Percentiles rank a stretch among this genome's conserved stretches.
These are phyloP conservation scores for Mucor sp. DNA, from an alignment of 371 early-diverging fungal species.

Conservation along the genomic window DNA sequence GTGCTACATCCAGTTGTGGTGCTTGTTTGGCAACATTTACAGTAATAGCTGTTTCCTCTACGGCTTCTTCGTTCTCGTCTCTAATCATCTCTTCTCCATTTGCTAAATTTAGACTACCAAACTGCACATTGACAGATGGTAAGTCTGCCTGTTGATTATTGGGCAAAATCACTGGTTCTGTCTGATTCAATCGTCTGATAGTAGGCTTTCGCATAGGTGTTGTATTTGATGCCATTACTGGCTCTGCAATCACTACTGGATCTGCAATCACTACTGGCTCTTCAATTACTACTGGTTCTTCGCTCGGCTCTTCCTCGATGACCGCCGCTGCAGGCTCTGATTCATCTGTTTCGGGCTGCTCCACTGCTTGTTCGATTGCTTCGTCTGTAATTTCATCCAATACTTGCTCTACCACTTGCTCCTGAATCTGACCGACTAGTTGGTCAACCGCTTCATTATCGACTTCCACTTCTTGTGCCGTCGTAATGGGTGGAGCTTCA, in stretches of 20 bases:
- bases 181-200: slow-evolving; percentile 22
- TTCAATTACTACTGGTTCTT: neutral
- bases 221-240: neutral
- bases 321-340: neutral
- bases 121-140: slow-evolving; percentile 22
- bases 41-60: neutral
- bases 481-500: neutral
- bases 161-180: slow-evolving; percentile 28
- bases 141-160: slow-evolving; percentile 10
- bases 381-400: neutral
- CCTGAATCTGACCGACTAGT: neutral
- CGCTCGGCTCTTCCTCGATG: neutral
- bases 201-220: slow-evolving; percentile 4
- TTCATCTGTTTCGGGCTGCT: neutral
- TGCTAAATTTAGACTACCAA: slow-evolving; percentile 24
- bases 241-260: neutral
- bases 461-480: neutral
- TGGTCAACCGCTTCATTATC: neutral
- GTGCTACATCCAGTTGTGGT: neutral
- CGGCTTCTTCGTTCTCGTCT: neutral
- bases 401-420: neutral
- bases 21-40: neutral
- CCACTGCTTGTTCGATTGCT: neutral
- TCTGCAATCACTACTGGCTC: neutral
- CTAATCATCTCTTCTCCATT: slow-evolving; percentile 12